Percentiles rank a stretch among this genome's conserved stretches.
phyloP scores from a whole-genome alignment of 2,329 filamentous ascomycete species.

The Mycosphaerella sp. region DNA sequence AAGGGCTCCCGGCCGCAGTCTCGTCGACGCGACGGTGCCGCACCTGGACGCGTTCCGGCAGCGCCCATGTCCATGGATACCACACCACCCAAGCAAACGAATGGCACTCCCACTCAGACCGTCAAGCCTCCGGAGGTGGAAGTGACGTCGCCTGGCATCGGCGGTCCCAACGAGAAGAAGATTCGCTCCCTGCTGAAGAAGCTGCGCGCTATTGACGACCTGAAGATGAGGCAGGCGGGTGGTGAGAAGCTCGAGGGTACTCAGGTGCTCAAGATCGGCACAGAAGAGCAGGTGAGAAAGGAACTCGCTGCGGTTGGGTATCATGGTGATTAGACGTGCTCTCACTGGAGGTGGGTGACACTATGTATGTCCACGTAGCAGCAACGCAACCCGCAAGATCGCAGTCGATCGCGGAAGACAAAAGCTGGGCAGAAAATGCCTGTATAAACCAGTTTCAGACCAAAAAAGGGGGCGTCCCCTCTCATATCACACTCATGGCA shows the following conservation, averaged over 20 bases:
- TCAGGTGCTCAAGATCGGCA: conserved; percentile 96
- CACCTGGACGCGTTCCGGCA: conserved; percentile 29
- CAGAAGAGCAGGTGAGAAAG: conserved; percentile 74
- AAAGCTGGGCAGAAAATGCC: too few species aligned
- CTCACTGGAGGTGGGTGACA: too few species aligned
- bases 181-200: conserved; percentile 91
- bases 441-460: too few species aligned
- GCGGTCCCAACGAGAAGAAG: conserved; percentile 84
- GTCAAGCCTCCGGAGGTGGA: conserved; percentile 44
- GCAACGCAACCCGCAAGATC: too few species aligned
- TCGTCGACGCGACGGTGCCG: conserved; percentile 23
- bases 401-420: too few species aligned
- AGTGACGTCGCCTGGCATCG: conserved; percentile 50
- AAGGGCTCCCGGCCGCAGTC: conserved; percentile 26
- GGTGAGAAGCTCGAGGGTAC: conserved; percentile 98
- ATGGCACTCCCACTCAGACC: conserved; percentile 11
- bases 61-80: conserved; percentile 31
- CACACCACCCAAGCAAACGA: conserved; percentile 8
- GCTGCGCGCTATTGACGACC: conserved; percentile 91
- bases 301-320: conserved; percentile 52
- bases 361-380: too few species aligned
- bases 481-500: too few species aligned
- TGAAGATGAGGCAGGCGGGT: conserved; percentile 91
- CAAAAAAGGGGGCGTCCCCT: too few species aligned
- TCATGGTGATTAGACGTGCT: conserved; percentile 17